Conservation (phyloP, 352 stramenopile genomes). For the Pythium aquatile region DNA sequence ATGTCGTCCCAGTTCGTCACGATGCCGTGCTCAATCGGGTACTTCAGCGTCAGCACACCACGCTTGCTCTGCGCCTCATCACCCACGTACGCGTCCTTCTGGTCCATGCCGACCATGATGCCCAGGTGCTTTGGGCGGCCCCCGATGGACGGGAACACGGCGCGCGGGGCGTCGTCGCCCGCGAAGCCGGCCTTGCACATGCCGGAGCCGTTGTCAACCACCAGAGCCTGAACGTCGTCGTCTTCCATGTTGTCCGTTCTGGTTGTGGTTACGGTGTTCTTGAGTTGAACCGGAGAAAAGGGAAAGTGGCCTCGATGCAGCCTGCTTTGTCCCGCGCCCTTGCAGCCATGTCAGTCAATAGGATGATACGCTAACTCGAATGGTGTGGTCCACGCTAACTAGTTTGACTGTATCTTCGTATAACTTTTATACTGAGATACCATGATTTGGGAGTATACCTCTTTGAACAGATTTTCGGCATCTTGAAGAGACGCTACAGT, state of each 20-base stretch:
- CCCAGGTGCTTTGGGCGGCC: conserved; percentile 94
- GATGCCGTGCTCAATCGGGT: conserved; percentile 99
- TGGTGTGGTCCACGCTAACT: background rate
- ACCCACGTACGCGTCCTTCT: conserved; percentile 94
- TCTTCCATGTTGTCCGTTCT: background rate
- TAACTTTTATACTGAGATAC: background rate
- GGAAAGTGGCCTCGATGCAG: background rate
- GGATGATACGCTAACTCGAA: background rate
- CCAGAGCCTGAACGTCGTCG: conserved; percentile 32
- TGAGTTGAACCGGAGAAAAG: conserved; percentile 2
- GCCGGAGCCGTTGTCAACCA: conserved; percentile 97
- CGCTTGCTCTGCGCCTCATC: conserved; percentile 94
- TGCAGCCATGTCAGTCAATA: background rate
- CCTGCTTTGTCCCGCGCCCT: background rate
- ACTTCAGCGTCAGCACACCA: conserved; percentile 92
- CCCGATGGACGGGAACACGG: conserved; percentile 97
- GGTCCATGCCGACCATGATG: conserved; percentile 98
- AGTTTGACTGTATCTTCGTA: background rate
- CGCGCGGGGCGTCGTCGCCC: conserved; percentile 95
- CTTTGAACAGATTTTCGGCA: background rate
- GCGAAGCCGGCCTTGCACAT: conserved; percentile 99
- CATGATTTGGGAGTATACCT: background rate
- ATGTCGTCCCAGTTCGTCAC: conserved; percentile 99
- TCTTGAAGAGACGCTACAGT: conserved; percentile 5
- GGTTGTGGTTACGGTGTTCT: background rate